Conservation (phyloP, 306 rosid species). For the Elaeagnus macrophylla region DNA sequence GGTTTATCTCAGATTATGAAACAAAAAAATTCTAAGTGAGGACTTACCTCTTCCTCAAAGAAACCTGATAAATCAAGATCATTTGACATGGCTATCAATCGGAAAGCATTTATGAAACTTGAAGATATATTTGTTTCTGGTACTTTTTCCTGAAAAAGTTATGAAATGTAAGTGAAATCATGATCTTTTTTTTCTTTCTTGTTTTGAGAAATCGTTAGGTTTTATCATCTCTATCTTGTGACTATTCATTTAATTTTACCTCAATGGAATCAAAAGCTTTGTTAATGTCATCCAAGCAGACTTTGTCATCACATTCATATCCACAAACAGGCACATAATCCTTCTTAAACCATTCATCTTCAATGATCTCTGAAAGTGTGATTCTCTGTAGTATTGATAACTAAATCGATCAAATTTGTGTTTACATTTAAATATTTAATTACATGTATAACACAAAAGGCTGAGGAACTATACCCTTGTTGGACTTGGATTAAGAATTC, state of each 20-base stretch:
- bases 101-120: conserved; percentile 80
- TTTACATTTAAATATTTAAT: too few species aligned
- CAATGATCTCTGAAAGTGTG: conserved; percentile 42
- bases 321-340: conserved; percentile 44
- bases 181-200: too few species aligned
- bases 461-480: conserved; percentile 35
- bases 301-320: conserved; percentile 29
- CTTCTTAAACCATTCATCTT: conserved; percentile 61
- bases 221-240: background rate
- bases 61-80: conserved; percentile 80
- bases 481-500: conserved; percentile 48
- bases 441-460: too few species aligned
- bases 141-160: conserved; percentile 32
- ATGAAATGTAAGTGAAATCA: background rate
- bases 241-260: conserved; percentile 26
- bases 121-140: conserved; percentile 34
- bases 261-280: conserved; percentile 44
- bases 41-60: conserved; percentile 67
- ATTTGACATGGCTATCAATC: conserved; percentile 72
- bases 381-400: conserved; percentile 39
- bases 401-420: background rate
- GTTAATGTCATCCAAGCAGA: conserved; percentile 37
- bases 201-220: too few species aligned
- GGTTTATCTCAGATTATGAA: background rate
- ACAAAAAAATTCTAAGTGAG: conserved; percentile 4